phyloP scores from a whole-genome alignment of 164 flowering plant genomes.

The Liquidambar formosana region DNA sequence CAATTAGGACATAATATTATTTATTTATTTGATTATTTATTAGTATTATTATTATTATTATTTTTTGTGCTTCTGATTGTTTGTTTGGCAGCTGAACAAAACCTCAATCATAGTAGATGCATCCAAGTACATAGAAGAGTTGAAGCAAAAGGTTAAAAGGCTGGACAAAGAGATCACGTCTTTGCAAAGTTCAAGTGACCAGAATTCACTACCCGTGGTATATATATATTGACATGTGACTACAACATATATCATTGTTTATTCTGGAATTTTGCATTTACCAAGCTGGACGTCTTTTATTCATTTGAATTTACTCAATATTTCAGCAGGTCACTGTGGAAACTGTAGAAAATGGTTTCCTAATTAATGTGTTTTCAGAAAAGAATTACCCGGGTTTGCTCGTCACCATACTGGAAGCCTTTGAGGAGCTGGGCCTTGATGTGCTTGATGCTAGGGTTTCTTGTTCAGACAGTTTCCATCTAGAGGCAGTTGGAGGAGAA shows the following conservation, averaged over 20 bases:
- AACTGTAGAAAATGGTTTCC: constrained; percentile 68
- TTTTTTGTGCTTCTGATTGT: not conserved
- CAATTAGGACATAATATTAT: too few species aligned
- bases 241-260: not conserved
- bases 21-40: too few species aligned
- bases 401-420: constrained; percentile 63
- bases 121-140: constrained; percentile 43
- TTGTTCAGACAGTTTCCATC: constrained; percentile 60
- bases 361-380: constrained; percentile 56
- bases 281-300: not conserved
- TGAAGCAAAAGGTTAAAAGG: constrained; percentile 41
- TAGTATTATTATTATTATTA: not conserved
- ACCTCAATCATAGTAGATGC: constrained; percentile 50
- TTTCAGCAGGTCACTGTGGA: constrained; percentile 61
- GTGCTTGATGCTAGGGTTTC: constrained; percentile 80
- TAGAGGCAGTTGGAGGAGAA: constrained; percentile 74
- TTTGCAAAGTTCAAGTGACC: constrained; percentile 24
- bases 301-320: not conserved
- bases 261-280: not conserved
- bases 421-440: constrained; percentile 76
- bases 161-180: constrained; percentile 32
- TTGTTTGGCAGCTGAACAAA: constrained; percentile 30
- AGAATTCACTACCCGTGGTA: constrained; percentile 43
- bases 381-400: constrained; percentile 68
- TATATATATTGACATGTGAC: not conserved